Percentiles rank a stretch among this genome's conserved stretches.
Conservation (phyloP, 768 basidiomycete species). For the Xerocomellus dryophilus region DNA sequence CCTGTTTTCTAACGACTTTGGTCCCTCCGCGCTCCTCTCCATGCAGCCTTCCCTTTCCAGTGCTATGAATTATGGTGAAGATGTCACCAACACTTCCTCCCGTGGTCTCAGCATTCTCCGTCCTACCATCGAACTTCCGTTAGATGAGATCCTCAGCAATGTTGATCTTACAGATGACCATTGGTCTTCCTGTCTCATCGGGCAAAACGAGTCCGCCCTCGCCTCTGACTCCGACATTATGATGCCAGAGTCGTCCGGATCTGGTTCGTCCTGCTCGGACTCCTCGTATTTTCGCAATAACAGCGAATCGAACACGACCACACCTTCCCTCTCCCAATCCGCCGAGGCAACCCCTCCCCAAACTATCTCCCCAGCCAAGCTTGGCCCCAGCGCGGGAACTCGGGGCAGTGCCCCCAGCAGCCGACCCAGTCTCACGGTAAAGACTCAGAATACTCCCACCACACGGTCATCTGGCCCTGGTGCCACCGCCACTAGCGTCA, state of each 20-base stretch:
- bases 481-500: slow-evolving; percentile 61
- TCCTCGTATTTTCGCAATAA: slow-evolving; percentile 3
- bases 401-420: slow-evolving; percentile 42
- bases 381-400: slow-evolving; percentile 53
- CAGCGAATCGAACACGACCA: neutral
- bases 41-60: slow-evolving; percentile 65
- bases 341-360: slow-evolving; percentile 44
- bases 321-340: slow-evolving; percentile 38
- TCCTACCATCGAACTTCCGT: slow-evolving; percentile 80
- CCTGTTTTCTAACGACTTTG: slow-evolving; percentile 72
- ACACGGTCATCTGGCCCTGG: slow-evolving; percentile 58
- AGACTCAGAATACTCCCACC: slow-evolving; percentile 45
- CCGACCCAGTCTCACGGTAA: slow-evolving; percentile 60
- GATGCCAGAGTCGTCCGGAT: slow-evolving; percentile 28
- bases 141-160: slow-evolving; percentile 69
- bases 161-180: slow-evolving; percentile 26
- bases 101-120: slow-evolving; percentile 61
- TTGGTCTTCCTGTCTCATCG: neutral
- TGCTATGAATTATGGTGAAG: slow-evolving; percentile 76
- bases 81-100: slow-evolving; percentile 47
- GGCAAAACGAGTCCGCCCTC: slow-evolving; percentile 7
- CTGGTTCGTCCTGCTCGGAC: slow-evolving; percentile 13
- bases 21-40: slow-evolving; percentile 71
- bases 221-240: slow-evolving; percentile 20
- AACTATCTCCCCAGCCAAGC: slow-evolving; percentile 57